Evolutionary conservation across 2,329 filamentous ascomycete species (phyloP).

Genomic region (Pseudogymnoascus sp.): DNA sequence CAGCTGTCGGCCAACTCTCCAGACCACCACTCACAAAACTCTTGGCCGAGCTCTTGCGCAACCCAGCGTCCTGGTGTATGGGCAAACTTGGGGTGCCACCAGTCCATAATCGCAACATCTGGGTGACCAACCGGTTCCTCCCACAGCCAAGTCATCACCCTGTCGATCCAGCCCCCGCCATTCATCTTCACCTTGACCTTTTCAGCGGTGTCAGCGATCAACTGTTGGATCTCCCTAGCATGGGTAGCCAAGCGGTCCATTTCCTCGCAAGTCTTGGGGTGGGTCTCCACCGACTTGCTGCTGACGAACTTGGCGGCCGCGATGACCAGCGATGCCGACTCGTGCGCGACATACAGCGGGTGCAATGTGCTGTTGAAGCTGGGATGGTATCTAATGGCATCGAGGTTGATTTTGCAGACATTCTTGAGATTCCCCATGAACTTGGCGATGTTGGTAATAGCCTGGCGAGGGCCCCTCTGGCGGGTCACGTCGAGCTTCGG

Average conservation of each 20-base stretch:
- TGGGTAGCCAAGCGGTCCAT: not conserved
- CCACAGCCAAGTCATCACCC: constrained; percentile 13
- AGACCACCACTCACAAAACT: constrained; percentile 15
- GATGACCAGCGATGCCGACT: constrained; percentile 17
- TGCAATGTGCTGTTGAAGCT: constrained; percentile 17
- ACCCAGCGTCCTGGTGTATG: not conserved
- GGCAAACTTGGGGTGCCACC: not conserved
- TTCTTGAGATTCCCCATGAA: not conserved
- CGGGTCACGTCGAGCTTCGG: not conserved
- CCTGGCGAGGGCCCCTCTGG: not conserved
- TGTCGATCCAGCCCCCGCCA: constrained; percentile 29
- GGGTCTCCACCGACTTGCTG: constrained; percentile 5
- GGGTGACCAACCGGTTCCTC: not conserved
- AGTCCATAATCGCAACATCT: not conserved
- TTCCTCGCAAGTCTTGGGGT: constrained; percentile 6
- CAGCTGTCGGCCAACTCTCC: constrained; percentile 19
- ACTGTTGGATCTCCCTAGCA: constrained; percentile 14
- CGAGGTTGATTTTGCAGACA: not conserved
- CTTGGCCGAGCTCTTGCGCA: constrained; percentile 4
- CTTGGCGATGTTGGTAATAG: not conserved
- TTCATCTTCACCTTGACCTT: constrained; percentile 21
- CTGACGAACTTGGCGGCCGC: constrained; percentile 17
- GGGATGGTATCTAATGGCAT: not conserved
- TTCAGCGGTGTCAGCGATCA: constrained; percentile 10
- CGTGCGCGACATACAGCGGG: constrained; percentile 23